Base-by-base conservation (phyloP, 2,329 filamentous ascomycete species). In the Zarea fungicola region DNA sequence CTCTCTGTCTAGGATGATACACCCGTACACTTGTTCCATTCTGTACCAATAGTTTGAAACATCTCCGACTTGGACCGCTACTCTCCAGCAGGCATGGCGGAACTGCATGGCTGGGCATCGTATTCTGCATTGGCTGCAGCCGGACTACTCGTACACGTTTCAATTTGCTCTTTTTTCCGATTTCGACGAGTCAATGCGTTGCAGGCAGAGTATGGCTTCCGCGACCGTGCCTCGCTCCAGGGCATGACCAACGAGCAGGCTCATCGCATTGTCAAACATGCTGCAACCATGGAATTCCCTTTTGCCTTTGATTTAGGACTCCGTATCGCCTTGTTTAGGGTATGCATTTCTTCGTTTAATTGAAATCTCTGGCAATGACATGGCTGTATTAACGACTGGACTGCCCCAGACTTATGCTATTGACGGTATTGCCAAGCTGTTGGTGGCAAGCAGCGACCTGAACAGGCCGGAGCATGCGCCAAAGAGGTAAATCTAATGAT, bases 241-340 rank as follows among this genome's bases (percentile, higher is more conserved):
- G 53, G 56, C 43, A 73, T 74, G 71, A 72, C 67, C 14, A 64
- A 66, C 35, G 53, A 64, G 52, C 68, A 77, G 43, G 72, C 76
- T 6, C 70, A 73, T 50, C 62, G 65, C 48, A 71, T 77, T 52
- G 57, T 73, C 14, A 62, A 65, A 50, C 60, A 61, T 28, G 50
- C 69, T 6, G 50, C 58, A 5, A 48, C 58, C 14, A 52, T 55
- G 2, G 70, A 73, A 47, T 72, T 71, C 29, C 69, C 71, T 0
- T 56, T 63, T 9, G 58, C 69, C 25, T 69, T 66, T 52, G 62
- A 65, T 13, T 52, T 68, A 25, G 58, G 63, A 1, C 54, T 72
- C 32, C 65, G 70, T 42, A 60, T 70, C 23, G 69, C 66, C 29
- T 58, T 74, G 14, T 67, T 72, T 56, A 70, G 69, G 60, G 68